phyloP scores from a whole-genome alignment of 2,329 filamentous ascomycete genomes.

The Zasmidium cellare region DNA sequence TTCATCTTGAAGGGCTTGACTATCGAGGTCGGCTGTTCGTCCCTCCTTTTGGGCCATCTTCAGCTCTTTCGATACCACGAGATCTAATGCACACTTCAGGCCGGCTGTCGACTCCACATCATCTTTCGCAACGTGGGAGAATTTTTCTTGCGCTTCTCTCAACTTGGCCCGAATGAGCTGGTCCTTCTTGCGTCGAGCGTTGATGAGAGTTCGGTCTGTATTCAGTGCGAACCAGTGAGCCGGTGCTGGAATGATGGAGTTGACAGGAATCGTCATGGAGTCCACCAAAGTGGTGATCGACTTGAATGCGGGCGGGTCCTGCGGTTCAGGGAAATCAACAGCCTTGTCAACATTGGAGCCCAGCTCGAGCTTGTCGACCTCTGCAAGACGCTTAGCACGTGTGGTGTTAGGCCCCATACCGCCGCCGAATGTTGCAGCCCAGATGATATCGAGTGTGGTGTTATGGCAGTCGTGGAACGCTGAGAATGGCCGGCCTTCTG shows the following conservation, averaged over 20 bases:
- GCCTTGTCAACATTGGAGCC: conserved; percentile 6
- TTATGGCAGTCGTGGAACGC: conserved; percentile 38
- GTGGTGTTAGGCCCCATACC: conserved; percentile 31
- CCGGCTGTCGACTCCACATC: conserved; percentile 26
- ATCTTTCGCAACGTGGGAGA: conserved; percentile 28
- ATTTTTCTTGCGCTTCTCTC: conserved; percentile 30
- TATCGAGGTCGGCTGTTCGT: conserved; percentile 23
- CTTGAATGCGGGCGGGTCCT: conserved; percentile 22
- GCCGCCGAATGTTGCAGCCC: conserved; percentile 39
- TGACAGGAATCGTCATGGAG: conserved; percentile 21
- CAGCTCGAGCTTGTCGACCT: conserved; percentile 5
- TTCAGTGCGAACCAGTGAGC: conserved; percentile 26
- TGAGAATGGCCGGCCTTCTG: conserved; percentile 35
- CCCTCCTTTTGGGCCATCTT: conserved; percentile 38
- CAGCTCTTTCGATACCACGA: conserved; percentile 37
- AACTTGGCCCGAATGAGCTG: conserved; percentile 38
- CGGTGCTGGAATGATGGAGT: conserved; percentile 24
- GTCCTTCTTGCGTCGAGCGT: conserved; percentile 25
- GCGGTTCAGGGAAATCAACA: conserved; percentile 20
- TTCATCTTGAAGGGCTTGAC: conserved; percentile 29
- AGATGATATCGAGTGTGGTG: conserved; percentile 42
- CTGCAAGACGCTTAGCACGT: conserved; percentile 12
- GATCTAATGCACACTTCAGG: conserved; percentile 33
- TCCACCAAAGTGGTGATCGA: conserved; percentile 25
- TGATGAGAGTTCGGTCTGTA: conserved; percentile 7